Conservation (phyloP, 2,329 filamentous ascomycete species). For the Trichoderma oligosporum region DNA sequence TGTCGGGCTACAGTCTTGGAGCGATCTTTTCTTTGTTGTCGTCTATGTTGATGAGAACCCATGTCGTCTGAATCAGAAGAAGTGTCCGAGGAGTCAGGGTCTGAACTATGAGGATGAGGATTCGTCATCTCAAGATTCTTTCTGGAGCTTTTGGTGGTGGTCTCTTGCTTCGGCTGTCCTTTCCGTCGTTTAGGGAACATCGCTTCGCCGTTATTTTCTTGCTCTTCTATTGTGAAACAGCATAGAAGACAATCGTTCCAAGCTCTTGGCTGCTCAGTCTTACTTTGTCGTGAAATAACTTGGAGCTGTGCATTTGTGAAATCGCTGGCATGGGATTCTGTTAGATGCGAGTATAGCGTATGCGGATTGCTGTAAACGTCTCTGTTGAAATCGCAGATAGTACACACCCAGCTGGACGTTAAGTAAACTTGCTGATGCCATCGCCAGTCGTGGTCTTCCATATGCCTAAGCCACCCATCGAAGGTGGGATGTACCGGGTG, state of each 20-base stretch:
- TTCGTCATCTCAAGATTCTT: not conserved
- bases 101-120: not conserved
- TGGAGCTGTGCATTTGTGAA: not conserved
- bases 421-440: conserved; percentile 11
- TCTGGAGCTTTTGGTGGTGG: not conserved
- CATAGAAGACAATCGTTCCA: conserved; percentile 17
- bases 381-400: not conserved
- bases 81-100: not conserved
- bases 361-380: not conserved
- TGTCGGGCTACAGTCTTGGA: conserved; percentile 9
- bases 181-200: not conserved
- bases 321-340: not conserved
- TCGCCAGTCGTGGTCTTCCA: conserved; percentile 4
- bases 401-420: conserved; percentile 10
- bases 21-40: not conserved
- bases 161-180: not conserved
- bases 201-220: not conserved
- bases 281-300: conserved; percentile 17
- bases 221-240: conserved; percentile 1
- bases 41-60: not conserved
- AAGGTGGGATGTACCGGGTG: conserved; percentile 3
- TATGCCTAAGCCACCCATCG: conserved; percentile 11
- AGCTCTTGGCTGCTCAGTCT: conserved; percentile 8
- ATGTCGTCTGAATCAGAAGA: not conserved
- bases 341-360: not conserved